These are phyloP conservation scores for Beauveria australis DNA, from an alignment of 2,329 filamentous ascomycete genomes.

Conservation along the genomic window DNA sequence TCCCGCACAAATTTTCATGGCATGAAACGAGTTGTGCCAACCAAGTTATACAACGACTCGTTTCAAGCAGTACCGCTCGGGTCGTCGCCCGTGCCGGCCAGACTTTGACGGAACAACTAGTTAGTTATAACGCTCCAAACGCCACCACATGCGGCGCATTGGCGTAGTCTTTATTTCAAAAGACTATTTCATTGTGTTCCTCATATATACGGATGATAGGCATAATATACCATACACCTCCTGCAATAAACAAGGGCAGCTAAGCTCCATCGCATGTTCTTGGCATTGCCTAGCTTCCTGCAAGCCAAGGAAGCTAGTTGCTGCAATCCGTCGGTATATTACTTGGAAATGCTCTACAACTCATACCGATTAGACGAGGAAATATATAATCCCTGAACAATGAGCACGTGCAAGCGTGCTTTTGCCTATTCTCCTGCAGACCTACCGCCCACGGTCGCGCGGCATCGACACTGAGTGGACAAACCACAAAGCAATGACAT, in stretches of 20 bases:
- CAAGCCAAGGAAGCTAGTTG: constrained; percentile 2
- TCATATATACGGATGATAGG: too few relatives aligned
- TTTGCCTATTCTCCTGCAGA: neutral
- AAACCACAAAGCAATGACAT: neutral
- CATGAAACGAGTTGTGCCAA: too few relatives aligned
- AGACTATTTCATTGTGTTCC: too few relatives aligned
- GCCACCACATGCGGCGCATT: too few relatives aligned
- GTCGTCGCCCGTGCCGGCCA: too few relatives aligned
- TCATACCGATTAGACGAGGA: neutral
- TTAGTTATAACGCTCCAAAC: too few relatives aligned
- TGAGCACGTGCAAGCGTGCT: neutral
- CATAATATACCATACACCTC: neutral
- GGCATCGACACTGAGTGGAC: constrained; percentile 2
- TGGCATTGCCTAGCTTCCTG: neutral
- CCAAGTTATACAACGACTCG: too few relatives aligned
- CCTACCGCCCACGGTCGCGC: constrained; percentile 4
- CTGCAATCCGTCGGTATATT: neutral
- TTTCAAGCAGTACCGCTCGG: too few relatives aligned
- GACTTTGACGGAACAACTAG: too few relatives aligned
- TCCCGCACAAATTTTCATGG: too few relatives aligned
- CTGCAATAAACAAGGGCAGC: neutral
- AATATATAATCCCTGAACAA: neutral
- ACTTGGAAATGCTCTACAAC: neutral
- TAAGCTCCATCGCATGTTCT: neutral
- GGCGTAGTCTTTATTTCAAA: too few relatives aligned